phyloP scores from a whole-genome alignment of 805 yeast species.

The Ogataea siamensis region DNA sequence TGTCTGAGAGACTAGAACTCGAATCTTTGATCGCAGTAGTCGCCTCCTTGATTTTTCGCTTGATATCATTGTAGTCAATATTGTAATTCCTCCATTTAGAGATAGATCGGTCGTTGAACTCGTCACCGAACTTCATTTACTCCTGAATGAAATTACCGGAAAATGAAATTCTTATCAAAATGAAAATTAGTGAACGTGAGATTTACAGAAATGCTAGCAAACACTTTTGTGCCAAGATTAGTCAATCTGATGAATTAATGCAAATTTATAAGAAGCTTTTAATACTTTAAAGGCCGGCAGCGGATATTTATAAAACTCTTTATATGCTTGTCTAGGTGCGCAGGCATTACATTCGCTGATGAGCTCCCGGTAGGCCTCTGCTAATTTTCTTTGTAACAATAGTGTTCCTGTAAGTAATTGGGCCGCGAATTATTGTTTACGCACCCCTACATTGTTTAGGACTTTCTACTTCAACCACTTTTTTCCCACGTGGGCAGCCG shows the following conservation, averaged over 20 bases:
- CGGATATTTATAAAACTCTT: background rate
- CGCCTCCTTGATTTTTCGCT: constrained; percentile 57
- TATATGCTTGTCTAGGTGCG: background rate
- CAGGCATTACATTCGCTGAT: background rate
- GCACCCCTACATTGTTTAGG: background rate
- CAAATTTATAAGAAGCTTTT: background rate
- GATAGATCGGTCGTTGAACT: constrained; percentile 68
- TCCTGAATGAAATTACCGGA: background rate
- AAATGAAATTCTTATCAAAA: constrained; percentile 2
- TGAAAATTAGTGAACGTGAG: background rate
- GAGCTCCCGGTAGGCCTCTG: background rate
- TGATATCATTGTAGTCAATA: constrained; percentile 77
- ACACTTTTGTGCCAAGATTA: background rate
- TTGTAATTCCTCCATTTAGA: constrained; percentile 88
- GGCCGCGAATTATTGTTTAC: background rate
- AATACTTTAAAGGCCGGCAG: background rate
- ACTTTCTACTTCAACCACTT: background rate
- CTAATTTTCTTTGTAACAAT: too few species aligned
- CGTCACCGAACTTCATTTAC: constrained; percentile 83
- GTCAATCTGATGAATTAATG: background rate
- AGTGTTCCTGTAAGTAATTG: background rate
- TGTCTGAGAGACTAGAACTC: constrained; percentile 15
- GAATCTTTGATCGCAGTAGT: constrained; percentile 37
- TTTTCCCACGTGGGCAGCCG: constrained; percentile 6
- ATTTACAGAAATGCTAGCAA: background rate